Evolutionary conservation across 108 stramenopile species (phyloP).

Genomic region (Nitzschia putrida): DNA sequence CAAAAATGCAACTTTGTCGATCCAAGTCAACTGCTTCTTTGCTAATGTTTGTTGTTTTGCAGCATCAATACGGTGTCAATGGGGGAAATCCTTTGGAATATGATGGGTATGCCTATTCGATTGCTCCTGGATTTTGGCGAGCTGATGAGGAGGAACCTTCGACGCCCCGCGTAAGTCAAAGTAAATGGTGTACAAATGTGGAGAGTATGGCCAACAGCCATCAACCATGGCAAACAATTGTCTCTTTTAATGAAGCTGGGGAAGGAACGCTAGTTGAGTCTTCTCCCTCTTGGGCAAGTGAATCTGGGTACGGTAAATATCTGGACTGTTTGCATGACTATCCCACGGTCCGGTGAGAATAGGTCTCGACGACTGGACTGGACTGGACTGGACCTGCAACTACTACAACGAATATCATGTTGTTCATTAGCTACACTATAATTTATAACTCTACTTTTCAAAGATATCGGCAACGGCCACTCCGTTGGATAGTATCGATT

Average conservation of each 20-base stretch:
- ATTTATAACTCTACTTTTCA: too few species aligned
- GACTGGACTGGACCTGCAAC: too few species aligned
- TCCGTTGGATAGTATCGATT: too few species aligned
- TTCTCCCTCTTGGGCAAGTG: constrained; percentile 29
- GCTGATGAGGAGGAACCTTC: constrained; percentile 15
- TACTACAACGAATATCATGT: too few species aligned
- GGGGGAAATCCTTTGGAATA: constrained; percentile 5
- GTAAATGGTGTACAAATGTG: constrained; percentile 22
- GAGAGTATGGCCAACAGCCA: constrained; percentile 22
- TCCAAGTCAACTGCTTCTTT: not conserved
- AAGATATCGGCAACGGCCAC: too few species aligned
- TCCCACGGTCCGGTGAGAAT: not conserved
- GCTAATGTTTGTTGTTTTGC: not conserved
- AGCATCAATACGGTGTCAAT: constrained; percentile 36
- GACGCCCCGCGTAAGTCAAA: constrained; percentile 4
- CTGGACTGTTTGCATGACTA: constrained; percentile 35
- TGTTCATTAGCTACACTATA: too few species aligned
- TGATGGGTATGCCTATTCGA: constrained; percentile 17
- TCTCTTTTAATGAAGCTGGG: constrained; percentile 38
- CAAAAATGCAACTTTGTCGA: not conserved
- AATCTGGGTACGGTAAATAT: constrained; percentile 32
- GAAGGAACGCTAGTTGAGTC: constrained; percentile 41
- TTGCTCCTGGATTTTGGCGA: constrained; percentile 43
- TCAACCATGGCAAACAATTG: constrained; percentile 33
- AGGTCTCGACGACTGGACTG: too few species aligned